Evolutionary conservation across 371 early-diverging fungal genomes (phyloP), one percentile per base, ranked within the genome.

Genomic region (Hamiltosporidium tvaerminnensis): DNA sequence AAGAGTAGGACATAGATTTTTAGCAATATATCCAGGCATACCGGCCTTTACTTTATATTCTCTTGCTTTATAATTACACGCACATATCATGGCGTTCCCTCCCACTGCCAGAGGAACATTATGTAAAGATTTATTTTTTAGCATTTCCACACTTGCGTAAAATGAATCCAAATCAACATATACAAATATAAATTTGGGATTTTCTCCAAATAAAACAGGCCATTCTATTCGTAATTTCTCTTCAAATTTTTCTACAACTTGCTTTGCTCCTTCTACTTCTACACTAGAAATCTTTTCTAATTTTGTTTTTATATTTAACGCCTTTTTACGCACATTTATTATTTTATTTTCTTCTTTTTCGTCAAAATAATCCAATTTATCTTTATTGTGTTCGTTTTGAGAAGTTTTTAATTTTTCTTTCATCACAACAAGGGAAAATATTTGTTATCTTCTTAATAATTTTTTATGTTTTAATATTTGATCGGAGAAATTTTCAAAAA

Each of bases 151-250:
- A 0, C 88, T 85, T 31, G 84, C 88, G 72, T 90, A 91, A 67
- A 89, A 92, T 67, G 88, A 87, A 76, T 92, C 92, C 73, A 92
- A 84, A 68, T 91, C 92, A 23, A 89, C 75, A 70, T 92, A 90
- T 37, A 57, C 44, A 37, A 9, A 57, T 7, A 44, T 10, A 34
- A 37, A 34, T 5, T 53, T 53, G 32, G 32, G 14, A 3, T 31
- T 53, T 34, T 34, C 3, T 7, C 5, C 30, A 53, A 53, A 53
- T 32, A 53, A 53, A 53, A 14, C 44, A 7, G 44, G 44, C 44
- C 44, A 44, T 14, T 47, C 44, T 23, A 30, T 41, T 5, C 9
- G 23, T 31, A 66, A 41, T 9, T 54, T 31, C 1, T 47, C 16
- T 56, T 14, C 1, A 16, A 39, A 3, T 39, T 41, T 38, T 2